Conservation (phyloP, 306 rosid genomes). For the Urtica urens region DNA sequence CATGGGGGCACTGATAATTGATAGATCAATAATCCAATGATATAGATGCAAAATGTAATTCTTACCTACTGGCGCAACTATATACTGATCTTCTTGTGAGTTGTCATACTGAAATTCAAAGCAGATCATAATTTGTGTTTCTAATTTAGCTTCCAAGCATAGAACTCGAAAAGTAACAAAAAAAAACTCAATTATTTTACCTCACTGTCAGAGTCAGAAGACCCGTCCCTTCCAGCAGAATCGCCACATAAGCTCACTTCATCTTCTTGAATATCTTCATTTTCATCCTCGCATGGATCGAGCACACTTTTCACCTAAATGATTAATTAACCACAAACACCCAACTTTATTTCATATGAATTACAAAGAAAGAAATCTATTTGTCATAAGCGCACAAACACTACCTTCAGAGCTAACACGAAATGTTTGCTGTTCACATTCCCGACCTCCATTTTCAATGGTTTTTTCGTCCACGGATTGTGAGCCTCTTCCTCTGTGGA, state of each 20-base stretch:
- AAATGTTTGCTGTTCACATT: slow-evolving; percentile 96
- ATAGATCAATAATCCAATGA: neutral
- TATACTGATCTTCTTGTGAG: slow-evolving; percentile 47
- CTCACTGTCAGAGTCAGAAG: slow-evolving; percentile 44
- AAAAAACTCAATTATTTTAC: slow-evolving; percentile 17
- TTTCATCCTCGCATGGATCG: slow-evolving; percentile 55
- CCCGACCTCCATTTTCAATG: slow-evolving; percentile 90
- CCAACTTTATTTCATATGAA: neutral
- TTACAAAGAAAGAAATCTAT: neutral
- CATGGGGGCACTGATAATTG: slow-evolving; percentile 6
- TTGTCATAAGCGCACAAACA: neutral
- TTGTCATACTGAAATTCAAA: slow-evolving; percentile 8
- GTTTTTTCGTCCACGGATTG: slow-evolving; percentile 70
- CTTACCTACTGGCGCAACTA: slow-evolving; percentile 68
- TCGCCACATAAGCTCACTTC: slow-evolving; percentile 41
- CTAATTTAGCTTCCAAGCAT: neutral
- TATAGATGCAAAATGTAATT: slow-evolving; percentile 3
- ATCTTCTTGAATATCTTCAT: slow-evolving; percentile 34
- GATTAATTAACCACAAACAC: neutral
- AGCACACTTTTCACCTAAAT: slow-evolving; percentile 49
- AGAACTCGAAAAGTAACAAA: neutral
- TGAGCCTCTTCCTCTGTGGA: slow-evolving; percentile 68
- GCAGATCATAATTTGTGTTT: neutral
- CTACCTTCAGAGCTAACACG: slow-evolving; percentile 82
- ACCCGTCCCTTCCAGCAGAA: slow-evolving; percentile 28